These are phyloP conservation scores for Mycothermus thermophilus DNA, from an alignment of 495 filamentous ascomycete species.

Conservation along the genomic window DNA sequence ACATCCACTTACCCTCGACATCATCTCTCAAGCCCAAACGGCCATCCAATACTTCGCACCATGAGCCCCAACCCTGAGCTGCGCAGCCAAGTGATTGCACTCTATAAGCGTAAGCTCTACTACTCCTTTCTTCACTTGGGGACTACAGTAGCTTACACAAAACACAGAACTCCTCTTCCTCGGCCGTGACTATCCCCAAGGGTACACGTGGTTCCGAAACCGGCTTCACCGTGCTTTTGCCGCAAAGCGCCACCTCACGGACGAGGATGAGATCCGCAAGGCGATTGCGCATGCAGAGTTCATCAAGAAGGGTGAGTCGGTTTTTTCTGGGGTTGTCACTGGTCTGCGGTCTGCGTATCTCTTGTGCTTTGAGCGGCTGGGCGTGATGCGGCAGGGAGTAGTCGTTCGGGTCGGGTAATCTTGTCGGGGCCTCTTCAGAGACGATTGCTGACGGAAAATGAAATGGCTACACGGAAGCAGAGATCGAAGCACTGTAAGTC, in stretches of 20 bases:
- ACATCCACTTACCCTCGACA: no score
- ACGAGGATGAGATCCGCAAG: conserved; percentile 60
- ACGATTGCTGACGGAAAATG: background rate
- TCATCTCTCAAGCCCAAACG: no score
- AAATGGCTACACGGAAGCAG: conserved; percentile 23
- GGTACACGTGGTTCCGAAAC: conserved; percentile 68
- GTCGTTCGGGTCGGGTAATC: no score
- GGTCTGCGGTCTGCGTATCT: no score
- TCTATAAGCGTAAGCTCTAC: conserved; percentile 68
- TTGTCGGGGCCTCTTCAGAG: no score
- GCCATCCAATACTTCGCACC: no score
- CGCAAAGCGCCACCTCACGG: conserved; percentile 50
- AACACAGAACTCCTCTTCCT: conserved; percentile 81
- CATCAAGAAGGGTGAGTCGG: conserved; percentile 65
- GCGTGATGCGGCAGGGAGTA: no score
- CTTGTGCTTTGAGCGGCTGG: no score
- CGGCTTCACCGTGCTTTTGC: conserved; percentile 77
- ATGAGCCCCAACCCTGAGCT: conserved; percentile 48
- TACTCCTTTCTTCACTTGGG: background rate
- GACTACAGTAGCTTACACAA: no score
- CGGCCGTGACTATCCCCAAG: conserved; percentile 76
- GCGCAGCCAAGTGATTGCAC: conserved; percentile 64
- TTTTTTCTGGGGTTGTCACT: background rate
- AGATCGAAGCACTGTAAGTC: conserved; percentile 84
- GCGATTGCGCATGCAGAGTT: conserved; percentile 70